Evolutionary conservation across 2,329 filamentous ascomycete genomes (phyloP).

Genomic region (Alternaria gaisen): DNA sequence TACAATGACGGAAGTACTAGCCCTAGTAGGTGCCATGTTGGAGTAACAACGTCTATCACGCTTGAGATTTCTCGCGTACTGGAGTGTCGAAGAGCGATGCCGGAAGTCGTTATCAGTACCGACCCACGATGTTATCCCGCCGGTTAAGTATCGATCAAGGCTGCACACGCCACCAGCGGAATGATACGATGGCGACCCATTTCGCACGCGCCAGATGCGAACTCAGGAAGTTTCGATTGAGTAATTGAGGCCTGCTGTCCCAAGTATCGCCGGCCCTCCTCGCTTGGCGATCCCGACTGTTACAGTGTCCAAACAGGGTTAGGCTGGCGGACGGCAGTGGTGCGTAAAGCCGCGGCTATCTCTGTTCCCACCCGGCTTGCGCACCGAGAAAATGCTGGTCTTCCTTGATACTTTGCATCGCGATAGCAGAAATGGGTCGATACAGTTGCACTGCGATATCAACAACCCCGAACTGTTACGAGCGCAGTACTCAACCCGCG

Average conservation of each 20-base stretch:
- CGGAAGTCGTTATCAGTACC: conserved; percentile 12
- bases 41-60: neutral
- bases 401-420: neutral
- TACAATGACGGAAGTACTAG: conserved; percentile 47
- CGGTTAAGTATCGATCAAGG: conserved; percentile 20
- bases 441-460: neutral
- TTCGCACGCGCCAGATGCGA: conserved; percentile 11
- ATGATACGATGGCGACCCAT: conserved; percentile 17
- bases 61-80: neutral
- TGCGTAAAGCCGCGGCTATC: conserved; percentile 6
- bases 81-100: neutral
- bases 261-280: neutral
- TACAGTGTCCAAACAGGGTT: conserved; percentile 8
- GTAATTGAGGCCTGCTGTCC: conserved; percentile 13
- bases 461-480: neutral
- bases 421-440: conserved; percentile 7
- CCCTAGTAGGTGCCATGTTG: conserved; percentile 29
- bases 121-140: conserved; percentile 15
- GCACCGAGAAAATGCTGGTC: neutral
- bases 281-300: conserved; percentile 2
- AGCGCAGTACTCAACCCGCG: conserved; percentile 17
- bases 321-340: conserved; percentile 8
- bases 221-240: conserved; percentile 13
- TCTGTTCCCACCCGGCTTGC: neutral
- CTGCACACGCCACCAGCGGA: conserved; percentile 27